Evolutionary conservation across 306 rosid genomes (phyloP), one percentile per base, ranked within the genome.

Genomic region (Gleditsia sinensis): DNA sequence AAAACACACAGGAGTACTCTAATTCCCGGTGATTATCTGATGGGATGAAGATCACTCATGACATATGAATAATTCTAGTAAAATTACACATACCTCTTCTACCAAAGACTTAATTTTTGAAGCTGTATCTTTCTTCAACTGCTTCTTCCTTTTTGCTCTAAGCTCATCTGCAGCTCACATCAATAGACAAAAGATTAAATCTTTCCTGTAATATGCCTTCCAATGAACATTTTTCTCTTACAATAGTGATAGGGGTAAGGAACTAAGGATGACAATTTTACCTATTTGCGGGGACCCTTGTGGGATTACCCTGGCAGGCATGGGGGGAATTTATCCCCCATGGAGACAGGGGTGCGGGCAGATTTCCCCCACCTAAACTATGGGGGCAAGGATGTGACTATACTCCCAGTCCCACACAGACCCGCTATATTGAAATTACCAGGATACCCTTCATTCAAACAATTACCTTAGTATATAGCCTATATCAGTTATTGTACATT

Each of bases 61-160:
- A 46, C 58, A 50, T 55, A 46, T 65, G 61, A 33, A 69, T 49
- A 24, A 36, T 17, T 27, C 50, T 43, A 74, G 71, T 48, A 77
- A 65, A 71, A 81, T 10, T n/a, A 25, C 51, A 65, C 61, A 65
- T 81, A 95, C 99, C 98, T 95, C 99, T 42, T 95, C 96, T 49
- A 95, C 96, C 86, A 95, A 65, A 65, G 98, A 91, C 83, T 92
- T 92, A 19, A 95, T 83, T 88, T 95, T 95, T 68, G 95, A 87
- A 81, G 99, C 96, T 61, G 98, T 92, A 83, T 95, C 99, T 75
- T 90, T 95, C 92, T 84, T 92, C 83, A 95, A 77, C 16, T 88
- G 96, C 83, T 92, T 95, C 88, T 92, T 95, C 84, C 99, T 84
- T 91, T 92, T 92, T 21, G 74, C 90, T 85, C 87, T 85, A 65